phyloP scores from a whole-genome alignment of 2,329 filamentous ascomycete genomes.

The Metarhizium album region DNA sequence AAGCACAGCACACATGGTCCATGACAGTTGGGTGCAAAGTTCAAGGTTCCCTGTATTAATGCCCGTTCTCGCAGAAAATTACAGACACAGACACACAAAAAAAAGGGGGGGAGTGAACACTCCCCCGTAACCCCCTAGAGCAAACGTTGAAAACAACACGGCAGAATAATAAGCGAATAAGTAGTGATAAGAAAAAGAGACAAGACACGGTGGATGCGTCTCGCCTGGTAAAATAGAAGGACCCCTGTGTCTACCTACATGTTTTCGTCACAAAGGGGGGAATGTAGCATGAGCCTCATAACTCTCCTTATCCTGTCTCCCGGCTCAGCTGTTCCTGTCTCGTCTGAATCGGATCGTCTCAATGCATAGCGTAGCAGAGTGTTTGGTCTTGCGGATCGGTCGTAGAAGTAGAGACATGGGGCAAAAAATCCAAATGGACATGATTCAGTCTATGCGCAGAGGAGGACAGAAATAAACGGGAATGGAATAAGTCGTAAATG shows the following conservation, averaged over 20 bases:
- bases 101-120: not conserved
- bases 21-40: not conserved
- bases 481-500: conserved; percentile 8
- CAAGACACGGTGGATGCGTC: not conserved
- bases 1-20: not conserved
- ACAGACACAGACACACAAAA: conserved; percentile 6
- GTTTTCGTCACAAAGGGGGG: not conserved
- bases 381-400: conserved; percentile 7
- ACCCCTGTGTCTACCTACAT: not conserved
- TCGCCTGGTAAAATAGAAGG: not conserved
- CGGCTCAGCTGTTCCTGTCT: not conserved
- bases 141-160: conserved; percentile 6
- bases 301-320: not conserved
- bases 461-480: conserved; percentile 11
- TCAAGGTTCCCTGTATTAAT: conserved; percentile 11
- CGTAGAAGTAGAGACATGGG: conserved; percentile 6
- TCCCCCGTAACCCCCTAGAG: conserved; percentile 2
- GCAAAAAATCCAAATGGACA: conserved; percentile 22
- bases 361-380: conserved; percentile 10
- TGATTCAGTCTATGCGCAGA: conserved; percentile 27
- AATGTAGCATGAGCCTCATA: not conserved
- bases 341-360: conserved; percentile 6
- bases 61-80: conserved; percentile 11
- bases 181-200: not conserved
- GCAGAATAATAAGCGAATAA: conserved; percentile 7